These are phyloP conservation scores for Aspergillus steynii DNA, from an alignment of 495 filamentous ascomycete species.

Conservation along the genomic window DNA sequence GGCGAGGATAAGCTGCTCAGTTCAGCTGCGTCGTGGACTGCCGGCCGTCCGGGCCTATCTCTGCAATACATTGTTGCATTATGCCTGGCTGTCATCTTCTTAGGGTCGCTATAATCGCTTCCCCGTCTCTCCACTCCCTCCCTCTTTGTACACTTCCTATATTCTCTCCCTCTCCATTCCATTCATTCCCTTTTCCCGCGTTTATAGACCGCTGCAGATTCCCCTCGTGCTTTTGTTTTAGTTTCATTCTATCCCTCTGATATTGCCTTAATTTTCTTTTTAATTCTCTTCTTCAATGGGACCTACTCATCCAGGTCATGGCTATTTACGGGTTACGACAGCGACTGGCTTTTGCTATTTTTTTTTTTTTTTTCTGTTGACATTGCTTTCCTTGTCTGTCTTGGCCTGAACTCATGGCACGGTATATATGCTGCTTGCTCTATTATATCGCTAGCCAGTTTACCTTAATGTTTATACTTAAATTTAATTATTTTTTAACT, in stretches of 20 bases:
- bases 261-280: constrained; percentile 13
- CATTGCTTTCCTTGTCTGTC: not conserved
- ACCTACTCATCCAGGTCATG: constrained; percentile 11
- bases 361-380: constrained; percentile 3
- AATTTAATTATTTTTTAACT: not conserved
- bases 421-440: not conserved
- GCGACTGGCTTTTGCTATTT: constrained; percentile 10
- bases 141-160: not conserved
- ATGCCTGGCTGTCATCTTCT: constrained; percentile 2
- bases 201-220: not conserved
- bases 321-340: constrained; percentile 21
- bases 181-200: not conserved
- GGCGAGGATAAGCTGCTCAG: constrained; percentile 21
- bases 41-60: not conserved
- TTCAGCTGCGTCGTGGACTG: constrained; percentile 15
- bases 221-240: constrained; percentile 3
- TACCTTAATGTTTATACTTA: constrained; percentile 16
- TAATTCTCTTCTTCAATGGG: constrained; percentile 13
- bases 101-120: not conserved
- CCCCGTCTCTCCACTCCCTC: not conserved
- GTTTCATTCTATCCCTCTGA: constrained; percentile 12
- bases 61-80: constrained; percentile 3
- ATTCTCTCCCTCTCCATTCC: not conserved
- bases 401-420: not conserved
- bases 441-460: not conserved